Percentiles rank a stretch among this genome's conserved stretches.
These are phyloP conservation scores for Pseudogymnoascus sp. DNA, from an alignment of 2,329 filamentous ascomycete species.

Conservation along the genomic window DNA sequence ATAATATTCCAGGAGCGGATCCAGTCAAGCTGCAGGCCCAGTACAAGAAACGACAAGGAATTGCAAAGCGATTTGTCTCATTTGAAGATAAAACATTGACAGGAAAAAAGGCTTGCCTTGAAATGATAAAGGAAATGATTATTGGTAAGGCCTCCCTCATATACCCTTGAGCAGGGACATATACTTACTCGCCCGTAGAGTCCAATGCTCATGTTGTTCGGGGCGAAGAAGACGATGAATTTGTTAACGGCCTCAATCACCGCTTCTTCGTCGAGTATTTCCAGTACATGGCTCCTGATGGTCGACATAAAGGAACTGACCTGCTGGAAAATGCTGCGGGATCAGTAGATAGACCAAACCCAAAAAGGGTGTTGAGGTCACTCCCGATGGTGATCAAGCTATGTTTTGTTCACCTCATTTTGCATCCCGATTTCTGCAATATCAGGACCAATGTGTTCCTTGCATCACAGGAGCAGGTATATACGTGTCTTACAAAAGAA, in stretches of 20 bases:
- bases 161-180: neutral
- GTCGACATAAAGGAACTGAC: neutral
- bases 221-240: slow-evolving; percentile 8
- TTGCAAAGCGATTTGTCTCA: slow-evolving; percentile 20
- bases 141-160: slow-evolving; percentile 28
- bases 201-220: slow-evolving; percentile 17
- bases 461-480: slow-evolving; percentile 36
- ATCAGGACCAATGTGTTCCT: slow-evolving; percentile 27
- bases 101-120: slow-evolving; percentile 29
- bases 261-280: neutral
- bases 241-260: neutral
- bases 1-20: slow-evolving; percentile 24
- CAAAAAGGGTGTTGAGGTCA: neutral
- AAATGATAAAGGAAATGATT: slow-evolving; percentile 34
- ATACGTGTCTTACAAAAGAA: slow-evolving; percentile 26
- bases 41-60: slow-evolving; percentile 30
- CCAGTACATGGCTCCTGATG: neutral
- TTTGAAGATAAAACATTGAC: slow-evolving; percentile 12
- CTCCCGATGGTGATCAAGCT: slow-evolving; percentile 21
- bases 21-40: slow-evolving; percentile 22
- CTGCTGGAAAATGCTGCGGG: neutral
- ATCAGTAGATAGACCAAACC: neutral
- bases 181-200: slow-evolving; percentile 15
- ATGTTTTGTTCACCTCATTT: slow-evolving; percentile 19
- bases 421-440: slow-evolving; percentile 21